Evolutionary conservation across 2,329 filamentous ascomycete species (phyloP), one percentile per base, ranked within the genome.

Genomic region (Hymenoscyphus fructigenus): DNA sequence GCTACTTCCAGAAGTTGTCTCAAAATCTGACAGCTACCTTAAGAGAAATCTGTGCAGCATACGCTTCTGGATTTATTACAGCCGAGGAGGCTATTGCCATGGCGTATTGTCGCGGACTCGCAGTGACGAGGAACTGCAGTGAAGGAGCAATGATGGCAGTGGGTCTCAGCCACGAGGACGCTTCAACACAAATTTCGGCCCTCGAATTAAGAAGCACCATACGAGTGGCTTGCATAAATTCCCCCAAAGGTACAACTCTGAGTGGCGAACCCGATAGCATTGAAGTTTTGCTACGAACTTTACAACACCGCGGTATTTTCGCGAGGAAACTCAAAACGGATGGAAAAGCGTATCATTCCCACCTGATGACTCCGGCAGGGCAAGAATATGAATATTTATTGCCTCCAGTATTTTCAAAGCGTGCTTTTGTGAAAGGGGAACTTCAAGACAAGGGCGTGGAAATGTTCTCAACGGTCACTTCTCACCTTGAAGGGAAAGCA

Each of bases 271-370:
- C 36, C 5, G 7, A 17, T 12, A 12, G 17, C 26, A 55, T 55
- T 15, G 50, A 26, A 12, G 20, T 12, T 26, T 17, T 55, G 17
- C 17, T 23, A 28, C 4, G 6, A 28, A 20, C 9, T 17, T 23
- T 55, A 23, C 12, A 55, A 23, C 7, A 6, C 2, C 17, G 12
- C 26, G 20, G 20, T 28, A 14, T 55, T 10, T 61, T 38, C 15
- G 32, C 15, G 3, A 36, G 60, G 15, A 34, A 17, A 9, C 7
- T 60, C 5, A 15, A 36, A 17, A 64, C 59, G 10, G 77, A 78
- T 20, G 76, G 78, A 60, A 77, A 74, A 4, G 79, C 79, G 0
- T 81, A 80, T 65, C 79, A 81, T 47, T 67, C 71, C 4, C 69
- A 68, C 3, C 73, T 76, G 36, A 77, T 77, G 75, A 36, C 57